phyloP scores from a whole-genome alignment of 177 flowering plant species.

The Telopea speciosissima region DNA sequence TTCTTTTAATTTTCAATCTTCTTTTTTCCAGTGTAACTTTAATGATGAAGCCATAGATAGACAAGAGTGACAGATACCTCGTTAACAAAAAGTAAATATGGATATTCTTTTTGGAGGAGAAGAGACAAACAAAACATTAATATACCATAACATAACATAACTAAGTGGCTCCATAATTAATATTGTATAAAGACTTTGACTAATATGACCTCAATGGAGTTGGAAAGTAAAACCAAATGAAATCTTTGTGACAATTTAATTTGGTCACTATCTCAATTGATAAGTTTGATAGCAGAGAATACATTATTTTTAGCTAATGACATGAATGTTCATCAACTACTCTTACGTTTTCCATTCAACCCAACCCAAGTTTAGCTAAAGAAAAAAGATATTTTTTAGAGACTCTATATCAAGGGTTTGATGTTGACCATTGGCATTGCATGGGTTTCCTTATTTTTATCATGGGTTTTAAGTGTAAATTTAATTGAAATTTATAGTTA shows the following conservation, averaged over 20 bases:
- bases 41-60: too few relatives aligned
- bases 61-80: not conserved
- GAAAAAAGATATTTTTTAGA: not conserved
- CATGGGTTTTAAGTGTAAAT: not conserved
- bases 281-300: not conserved
- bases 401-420: not conserved
- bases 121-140: not conserved
- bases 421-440: not conserved
- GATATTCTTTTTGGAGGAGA: not conserved
- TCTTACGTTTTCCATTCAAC: not conserved
- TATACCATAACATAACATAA: too few relatives aligned
- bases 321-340: not conserved
- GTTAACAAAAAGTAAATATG: not conserved
- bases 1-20: too few relatives aligned
- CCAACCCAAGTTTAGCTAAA: too few relatives aligned
- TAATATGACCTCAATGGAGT: not conserved
- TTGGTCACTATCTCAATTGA: not conserved
- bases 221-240: not conserved
- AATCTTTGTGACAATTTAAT: not conserved
- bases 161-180: not conserved
- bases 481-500: too few relatives aligned
- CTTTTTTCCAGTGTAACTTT: too few relatives aligned
- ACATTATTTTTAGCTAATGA: not conserved
- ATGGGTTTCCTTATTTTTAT: not conserved
- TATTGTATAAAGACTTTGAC: not conserved